A percentile compares a stretch with the other conserved stretches of the same genome.
These are phyloP conservation scores for Paramyrothecium sp. DNA, from an alignment of 2,329 filamentous ascomycete species.

Conservation along the genomic window DNA sequence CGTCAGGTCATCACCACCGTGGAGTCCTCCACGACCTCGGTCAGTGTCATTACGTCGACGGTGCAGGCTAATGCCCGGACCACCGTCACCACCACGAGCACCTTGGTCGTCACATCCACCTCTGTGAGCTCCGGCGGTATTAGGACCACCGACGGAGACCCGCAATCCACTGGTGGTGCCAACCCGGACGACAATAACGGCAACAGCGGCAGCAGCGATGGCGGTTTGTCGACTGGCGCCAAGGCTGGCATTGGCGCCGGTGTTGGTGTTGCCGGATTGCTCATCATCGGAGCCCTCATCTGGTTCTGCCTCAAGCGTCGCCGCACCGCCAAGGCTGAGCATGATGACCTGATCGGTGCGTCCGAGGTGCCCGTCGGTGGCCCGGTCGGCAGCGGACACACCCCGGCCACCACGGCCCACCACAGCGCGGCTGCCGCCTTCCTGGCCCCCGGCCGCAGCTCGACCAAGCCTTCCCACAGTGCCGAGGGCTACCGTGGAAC, in stretches of 20 bases:
- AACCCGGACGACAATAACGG: constrained; percentile 10
- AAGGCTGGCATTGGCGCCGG: constrained; percentile 43
- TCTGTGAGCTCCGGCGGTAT: constrained; percentile 26
- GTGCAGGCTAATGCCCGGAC: constrained; percentile 34
- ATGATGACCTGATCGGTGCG: constrained; percentile 39
- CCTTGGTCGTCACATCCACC: constrained; percentile 31
- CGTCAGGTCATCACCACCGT: constrained; percentile 28
- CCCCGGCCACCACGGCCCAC: constrained; percentile 28
- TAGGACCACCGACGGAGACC: constrained; percentile 22
- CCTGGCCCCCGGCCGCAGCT: constrained; percentile 21
- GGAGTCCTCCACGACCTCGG: constrained; percentile 23
- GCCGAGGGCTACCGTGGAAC: constrained; percentile 38
- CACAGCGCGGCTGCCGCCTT: constrained; percentile 20
- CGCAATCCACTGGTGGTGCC: constrained; percentile 19
- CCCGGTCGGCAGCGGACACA: constrained; percentile 17
- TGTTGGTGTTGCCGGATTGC: constrained; percentile 33
- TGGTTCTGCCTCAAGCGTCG: constrained; percentile 30
- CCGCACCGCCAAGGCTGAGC: constrained; percentile 27
- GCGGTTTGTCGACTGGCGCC: constrained; percentile 37
- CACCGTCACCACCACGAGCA: constrained; percentile 35
- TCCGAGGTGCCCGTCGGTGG: constrained; percentile 41
- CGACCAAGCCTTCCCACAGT: constrained; percentile 17
- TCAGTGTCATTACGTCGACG: constrained; percentile 29
- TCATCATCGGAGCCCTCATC: constrained; percentile 24
- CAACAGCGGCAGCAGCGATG: constrained; percentile 10